Conservation (phyloP, 2,329 filamentous ascomycete genomes). For the Stenocarpella maydis region DNA sequence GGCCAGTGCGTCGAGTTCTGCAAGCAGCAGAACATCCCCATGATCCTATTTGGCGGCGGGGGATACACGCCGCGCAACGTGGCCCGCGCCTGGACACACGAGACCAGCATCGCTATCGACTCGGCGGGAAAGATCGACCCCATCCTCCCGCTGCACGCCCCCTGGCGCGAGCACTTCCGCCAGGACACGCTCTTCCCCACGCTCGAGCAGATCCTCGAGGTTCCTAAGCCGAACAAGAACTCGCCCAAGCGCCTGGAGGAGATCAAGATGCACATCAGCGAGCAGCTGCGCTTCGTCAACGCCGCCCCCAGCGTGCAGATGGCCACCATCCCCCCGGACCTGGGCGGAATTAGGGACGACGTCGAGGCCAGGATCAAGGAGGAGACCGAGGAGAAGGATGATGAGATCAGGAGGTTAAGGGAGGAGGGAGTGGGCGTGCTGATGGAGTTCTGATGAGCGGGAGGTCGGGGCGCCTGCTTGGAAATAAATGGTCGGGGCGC, state of each 20-base stretch:
- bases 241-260: conserved; percentile 77
- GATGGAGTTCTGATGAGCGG: conserved; percentile 59
- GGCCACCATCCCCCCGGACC: conserved; percentile 79
- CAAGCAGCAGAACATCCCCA: conserved; percentile 80
- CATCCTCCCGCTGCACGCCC: conserved; percentile 79
- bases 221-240: conserved; percentile 80
- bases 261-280: conserved; percentile 79
- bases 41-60: conserved; percentile 92
- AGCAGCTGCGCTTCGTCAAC: conserved; percentile 87
- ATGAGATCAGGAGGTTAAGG: conserved; percentile 58
- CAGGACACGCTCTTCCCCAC: conserved; percentile 89
- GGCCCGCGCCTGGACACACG: conserved; percentile 94
- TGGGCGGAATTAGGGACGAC: conserved; percentile 72
- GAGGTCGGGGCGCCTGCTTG: too few species aligned
- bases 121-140: conserved; percentile 74
- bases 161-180: conserved; percentile 88
- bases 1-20: conserved; percentile 90
- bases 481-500: neutral
- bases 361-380: conserved; percentile 74
- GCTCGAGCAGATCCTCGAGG: conserved; percentile 74
- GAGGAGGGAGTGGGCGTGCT: conserved; percentile 66
- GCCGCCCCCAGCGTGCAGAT: conserved; percentile 89
- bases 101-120: conserved; percentile 89
- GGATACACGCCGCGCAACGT: conserved; percentile 98
- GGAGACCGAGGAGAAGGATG: conserved; percentile 66